A percentile compares a stretch with the other conserved stretches of the same genome.
Conservation (phyloP, 129 eudicot species). For the Heracleum sosnowskyi region DNA sequence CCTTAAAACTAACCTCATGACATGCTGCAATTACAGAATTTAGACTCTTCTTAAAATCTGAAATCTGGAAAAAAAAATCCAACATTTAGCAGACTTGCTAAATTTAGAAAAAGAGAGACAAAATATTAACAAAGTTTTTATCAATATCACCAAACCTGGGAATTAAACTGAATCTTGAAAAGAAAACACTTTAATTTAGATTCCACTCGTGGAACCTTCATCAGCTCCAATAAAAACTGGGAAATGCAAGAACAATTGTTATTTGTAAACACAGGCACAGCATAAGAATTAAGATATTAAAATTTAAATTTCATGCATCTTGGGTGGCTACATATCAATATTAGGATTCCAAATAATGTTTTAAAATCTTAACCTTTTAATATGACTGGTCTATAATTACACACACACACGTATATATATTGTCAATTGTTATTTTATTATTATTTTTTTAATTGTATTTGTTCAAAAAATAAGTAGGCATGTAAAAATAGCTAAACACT, state of each 20-base stretch:
- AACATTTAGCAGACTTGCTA: not conserved
- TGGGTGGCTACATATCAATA: not conserved
- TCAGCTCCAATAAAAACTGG: constrained; percentile 86
- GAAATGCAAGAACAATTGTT: constrained; percentile 11
- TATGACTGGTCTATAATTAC: not conserved
- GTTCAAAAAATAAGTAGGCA: too few relatives aligned
- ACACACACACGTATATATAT: too few relatives aligned
- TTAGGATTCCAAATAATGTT: not conserved
- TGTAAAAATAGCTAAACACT: too few relatives aligned
- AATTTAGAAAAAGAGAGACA: not conserved
- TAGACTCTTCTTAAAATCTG: constrained; percentile 1
- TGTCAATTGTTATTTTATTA: too few relatives aligned
- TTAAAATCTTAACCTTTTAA: not conserved
- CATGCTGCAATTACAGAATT: not conserved
- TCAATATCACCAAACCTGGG: constrained; percentile 2
- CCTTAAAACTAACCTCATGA: not conserved
- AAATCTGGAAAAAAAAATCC: not conserved
- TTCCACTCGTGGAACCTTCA: constrained; percentile 97
- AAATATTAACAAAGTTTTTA: not conserved
- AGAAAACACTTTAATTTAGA: constrained; percentile 80
- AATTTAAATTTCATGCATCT: not conserved
- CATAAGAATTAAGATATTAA: not conserved
- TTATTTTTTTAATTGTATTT: too few relatives aligned
- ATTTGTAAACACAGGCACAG: not conserved
- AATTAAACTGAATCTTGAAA: constrained; percentile 78